A percentile compares a stretch with the other conserved stretches of the same genome.
Conservation (phyloP, 169 alveolate genomes). For the Eimeria tenella region DNA sequence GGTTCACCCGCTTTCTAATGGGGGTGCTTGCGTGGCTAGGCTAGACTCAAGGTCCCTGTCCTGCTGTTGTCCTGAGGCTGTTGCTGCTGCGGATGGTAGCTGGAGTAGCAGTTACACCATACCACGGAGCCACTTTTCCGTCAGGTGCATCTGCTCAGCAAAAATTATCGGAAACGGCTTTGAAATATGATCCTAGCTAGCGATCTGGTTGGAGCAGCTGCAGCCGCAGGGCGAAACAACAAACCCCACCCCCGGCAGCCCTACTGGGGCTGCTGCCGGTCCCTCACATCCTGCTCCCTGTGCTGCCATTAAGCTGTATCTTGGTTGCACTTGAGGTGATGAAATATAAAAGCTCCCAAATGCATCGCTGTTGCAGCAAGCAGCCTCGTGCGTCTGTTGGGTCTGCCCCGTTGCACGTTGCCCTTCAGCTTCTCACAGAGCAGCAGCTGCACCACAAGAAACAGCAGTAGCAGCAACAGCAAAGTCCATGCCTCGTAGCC, state of each 20-base stretch:
- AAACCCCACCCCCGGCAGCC: conserved; percentile 55
- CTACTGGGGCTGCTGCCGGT: conserved; percentile 35
- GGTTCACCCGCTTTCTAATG: no score
- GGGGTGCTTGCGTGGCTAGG: no score
- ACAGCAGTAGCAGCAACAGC: conserved; percentile 9
- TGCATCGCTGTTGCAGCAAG: background rate
- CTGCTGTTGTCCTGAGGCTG: conserved; percentile 31
- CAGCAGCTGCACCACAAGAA: background rate
- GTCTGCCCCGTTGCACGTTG: background rate
- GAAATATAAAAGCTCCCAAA: no score
- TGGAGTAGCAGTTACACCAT: background rate
- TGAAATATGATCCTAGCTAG: background rate
- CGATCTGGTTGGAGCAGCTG: background rate
- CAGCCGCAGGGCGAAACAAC: background rate
- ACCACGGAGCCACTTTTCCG: background rate
- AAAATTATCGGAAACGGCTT: background rate
- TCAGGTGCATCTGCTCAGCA: background rate
- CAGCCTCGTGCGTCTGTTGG: background rate
- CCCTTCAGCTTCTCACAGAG: background rate
- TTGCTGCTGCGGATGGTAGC: conserved; percentile 29
- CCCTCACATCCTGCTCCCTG: background rate
- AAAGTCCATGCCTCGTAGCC: conserved; percentile 25
- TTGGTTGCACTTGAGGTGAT: no score
- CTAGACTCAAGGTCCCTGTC: background rate
- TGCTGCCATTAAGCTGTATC: background rate